Evolutionary conservation across 1,284 basidiomycete species (phyloP), one percentile per base, ranked within the genome.

Genomic region (Cutaneotrichosporon cutaneum): DNA sequence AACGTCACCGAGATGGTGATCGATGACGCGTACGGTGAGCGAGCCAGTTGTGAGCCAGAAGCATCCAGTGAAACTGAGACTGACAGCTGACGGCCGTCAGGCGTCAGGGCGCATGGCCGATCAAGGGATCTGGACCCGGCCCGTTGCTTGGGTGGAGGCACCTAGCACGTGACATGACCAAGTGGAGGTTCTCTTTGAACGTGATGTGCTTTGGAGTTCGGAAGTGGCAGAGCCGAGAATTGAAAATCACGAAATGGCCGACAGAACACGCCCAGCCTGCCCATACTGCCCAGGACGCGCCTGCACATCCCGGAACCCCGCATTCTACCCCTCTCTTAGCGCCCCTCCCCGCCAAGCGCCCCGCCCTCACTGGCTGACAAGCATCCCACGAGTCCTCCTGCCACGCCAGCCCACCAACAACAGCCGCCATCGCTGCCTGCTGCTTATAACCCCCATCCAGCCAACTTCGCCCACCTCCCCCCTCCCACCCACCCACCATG

Each of bases 401-500:
- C n/a, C n/a, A n/a, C n/a, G n/a, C n/a, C 39, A 42, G 39, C 39
- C 39, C 39, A 42, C 39, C 39, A 42, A 42, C 39, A 42, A 42
- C 39, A n/a, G 18, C 39, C 39, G 30, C 30, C 30, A 30, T 4
- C 39, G 18, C 39, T n/a, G 39, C 39, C 18, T 42, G 18, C 18
- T 16, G 18, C 39, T 42, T 36, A 36, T 16, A 11, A 36, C 10
- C 11, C 4, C 6, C 35, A 36, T 36, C 16, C 35, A 18, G 16
- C 18, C 30, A 30, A n/a, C 22, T 22, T 26, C 2, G 13, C 24
- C 26, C 24, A 26, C 27, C 36, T 51, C 18, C 48, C 27, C 26
- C 32, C 48, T 8, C 24, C 10, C n/a, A n/a, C 18, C 22, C 42
- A 22, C 27, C 8, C 35, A 42, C 35, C 16, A 50, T 14, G 35